Conservation (phyloP, 2,329 filamentous ascomycete genomes). For the Colletotrichum lini region DNA sequence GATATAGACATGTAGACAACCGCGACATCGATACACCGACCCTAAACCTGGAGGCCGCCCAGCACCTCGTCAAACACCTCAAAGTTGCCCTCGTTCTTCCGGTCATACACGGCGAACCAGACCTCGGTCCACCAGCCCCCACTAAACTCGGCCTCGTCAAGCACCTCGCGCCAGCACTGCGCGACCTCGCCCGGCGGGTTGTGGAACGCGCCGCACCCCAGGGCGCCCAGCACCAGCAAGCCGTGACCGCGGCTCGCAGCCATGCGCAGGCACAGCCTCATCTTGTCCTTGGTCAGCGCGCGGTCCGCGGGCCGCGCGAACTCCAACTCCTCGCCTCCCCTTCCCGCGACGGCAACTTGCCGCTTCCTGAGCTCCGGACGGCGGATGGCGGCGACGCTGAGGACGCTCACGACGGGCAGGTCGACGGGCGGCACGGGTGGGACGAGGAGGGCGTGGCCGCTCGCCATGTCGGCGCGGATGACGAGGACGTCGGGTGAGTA, state of each 20-base stretch:
- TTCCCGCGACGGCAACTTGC: constrained; percentile 38
- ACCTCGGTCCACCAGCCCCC: constrained; percentile 76
- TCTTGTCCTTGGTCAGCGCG: constrained; percentile 73
- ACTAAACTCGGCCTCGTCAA: constrained; percentile 72
- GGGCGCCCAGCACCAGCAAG: constrained; percentile 75
- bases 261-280: constrained; percentile 72
- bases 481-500: constrained; percentile 74
- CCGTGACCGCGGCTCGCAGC: constrained; percentile 70
- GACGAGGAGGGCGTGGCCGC: constrained; percentile 62
- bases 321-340: constrained; percentile 47
- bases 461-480: constrained; percentile 65
- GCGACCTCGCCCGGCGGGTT: constrained; percentile 76
- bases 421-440: constrained; percentile 49
- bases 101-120: constrained; percentile 74
- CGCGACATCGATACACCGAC: too few species aligned
- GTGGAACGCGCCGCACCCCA: constrained; percentile 77
- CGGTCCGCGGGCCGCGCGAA: constrained; percentile 62
- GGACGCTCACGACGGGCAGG: constrained; percentile 69
- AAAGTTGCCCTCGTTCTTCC: constrained; percentile 62
- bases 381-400: constrained; percentile 72
- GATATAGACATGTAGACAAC: too few species aligned
- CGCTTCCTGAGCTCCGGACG: constrained; percentile 52
- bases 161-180: constrained; percentile 72
- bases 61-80: constrained; percentile 63
- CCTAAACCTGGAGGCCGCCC: constrained; percentile 52